These are phyloP conservation scores for Lachancea cidri DNA, from an alignment of 805 yeast species.

Conservation along the genomic window DNA sequence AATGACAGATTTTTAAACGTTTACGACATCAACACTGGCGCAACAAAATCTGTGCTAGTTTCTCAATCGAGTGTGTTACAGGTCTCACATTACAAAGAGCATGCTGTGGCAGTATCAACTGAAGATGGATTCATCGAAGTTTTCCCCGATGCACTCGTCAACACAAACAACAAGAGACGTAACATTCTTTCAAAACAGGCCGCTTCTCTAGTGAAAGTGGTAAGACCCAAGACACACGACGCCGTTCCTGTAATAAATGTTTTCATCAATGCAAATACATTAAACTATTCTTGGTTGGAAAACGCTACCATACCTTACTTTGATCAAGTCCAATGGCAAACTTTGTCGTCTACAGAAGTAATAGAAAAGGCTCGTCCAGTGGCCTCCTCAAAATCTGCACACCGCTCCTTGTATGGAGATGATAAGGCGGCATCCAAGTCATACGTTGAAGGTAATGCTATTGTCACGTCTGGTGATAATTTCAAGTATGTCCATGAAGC, in stretches of 20 bases:
- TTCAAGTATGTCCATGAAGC: constrained; percentile 47
- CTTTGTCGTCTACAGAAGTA: constrained; percentile 28
- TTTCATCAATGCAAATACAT: constrained; percentile 31
- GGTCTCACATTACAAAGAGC: constrained; percentile 36
- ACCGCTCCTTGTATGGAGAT: constrained; percentile 28
- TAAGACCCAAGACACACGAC: constrained; percentile 40
- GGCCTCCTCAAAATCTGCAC: constrained; percentile 7
- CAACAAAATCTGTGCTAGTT: constrained; percentile 55
- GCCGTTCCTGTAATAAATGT: constrained; percentile 25
- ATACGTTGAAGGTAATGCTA: constrained; percentile 58
- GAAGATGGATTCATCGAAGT: constrained; percentile 74
- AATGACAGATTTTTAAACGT: constrained; percentile 80
- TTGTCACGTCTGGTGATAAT: constrained; percentile 60
- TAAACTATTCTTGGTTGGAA: constrained; percentile 58
- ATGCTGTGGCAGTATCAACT: constrained; percentile 44
- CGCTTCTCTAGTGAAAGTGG: constrained; percentile 40
- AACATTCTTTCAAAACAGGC: constrained; percentile 49
- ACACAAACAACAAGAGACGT: constrained; percentile 39
- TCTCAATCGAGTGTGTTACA: constrained; percentile 56
- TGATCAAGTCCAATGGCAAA: constrained; percentile 47
- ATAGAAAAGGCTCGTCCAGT: constrained; percentile 13
- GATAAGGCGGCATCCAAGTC: constrained; percentile 50
- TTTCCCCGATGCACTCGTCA: constrained; percentile 51
- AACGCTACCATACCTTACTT: constrained; percentile 52
- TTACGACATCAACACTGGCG: constrained; percentile 38